Percentiles rank a stretch among this genome's conserved stretches.
Conservation (phyloP, 2,329 filamentous ascomycete genomes). For the Clarireedia hainanense region DNA sequence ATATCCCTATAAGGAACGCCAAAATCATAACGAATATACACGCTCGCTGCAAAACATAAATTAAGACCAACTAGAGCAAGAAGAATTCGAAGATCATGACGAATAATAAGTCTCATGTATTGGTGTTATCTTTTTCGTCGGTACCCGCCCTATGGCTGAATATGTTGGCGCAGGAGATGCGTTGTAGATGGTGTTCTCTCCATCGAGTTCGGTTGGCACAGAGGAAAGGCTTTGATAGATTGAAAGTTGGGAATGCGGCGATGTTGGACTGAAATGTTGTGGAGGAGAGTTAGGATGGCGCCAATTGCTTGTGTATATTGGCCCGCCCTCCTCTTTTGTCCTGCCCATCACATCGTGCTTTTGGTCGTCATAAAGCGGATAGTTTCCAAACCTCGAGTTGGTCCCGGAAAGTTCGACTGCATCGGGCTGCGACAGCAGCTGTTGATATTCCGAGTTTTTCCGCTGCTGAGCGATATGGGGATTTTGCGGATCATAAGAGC, state of each 20-base stretch:
- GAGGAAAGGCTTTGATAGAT: not conserved
- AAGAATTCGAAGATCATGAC: conserved; percentile 6
- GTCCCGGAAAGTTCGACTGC: conserved; percentile 1
- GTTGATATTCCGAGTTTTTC: not conserved
- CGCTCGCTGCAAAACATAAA: not conserved
- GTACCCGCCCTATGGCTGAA: conserved; percentile 11
- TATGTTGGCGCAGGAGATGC: conserved; percentile 16
- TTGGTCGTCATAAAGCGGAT: not conserved
- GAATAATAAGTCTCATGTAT: conserved; percentile 19
- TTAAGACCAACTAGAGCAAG: not conserved
- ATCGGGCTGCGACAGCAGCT: not conserved
- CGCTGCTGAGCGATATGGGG: conserved; percentile 1
- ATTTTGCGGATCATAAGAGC: conserved; percentile 10
- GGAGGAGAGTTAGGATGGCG: conserved; percentile 1
- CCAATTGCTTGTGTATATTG: not conserved
- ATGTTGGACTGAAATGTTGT: not conserved
- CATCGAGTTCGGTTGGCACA: conserved; percentile 1
- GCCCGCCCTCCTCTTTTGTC: not conserved
- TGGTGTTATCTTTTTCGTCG: conserved; percentile 12
- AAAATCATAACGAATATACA: not conserved
- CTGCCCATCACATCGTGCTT: not conserved
- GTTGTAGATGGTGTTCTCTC: not conserved
- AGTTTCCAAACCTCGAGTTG: not conserved
- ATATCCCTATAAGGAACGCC: not conserved
- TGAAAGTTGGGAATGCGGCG: conserved; percentile 11